These are phyloP conservation scores for Quercus variabilis DNA, from an alignment of 306 rosid species.

Conservation along the genomic window DNA sequence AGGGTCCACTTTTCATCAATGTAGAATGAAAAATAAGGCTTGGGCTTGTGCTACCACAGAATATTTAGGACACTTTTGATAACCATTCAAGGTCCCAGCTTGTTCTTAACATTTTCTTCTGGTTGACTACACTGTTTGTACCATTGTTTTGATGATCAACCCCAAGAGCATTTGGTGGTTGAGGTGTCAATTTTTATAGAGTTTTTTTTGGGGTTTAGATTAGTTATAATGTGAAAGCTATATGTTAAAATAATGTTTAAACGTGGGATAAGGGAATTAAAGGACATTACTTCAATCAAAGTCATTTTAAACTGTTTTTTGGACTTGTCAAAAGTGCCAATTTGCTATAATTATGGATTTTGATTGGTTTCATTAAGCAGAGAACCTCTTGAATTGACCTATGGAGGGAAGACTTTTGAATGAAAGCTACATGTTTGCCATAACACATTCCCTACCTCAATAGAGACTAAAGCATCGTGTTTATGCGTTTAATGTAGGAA, in stretches of 20 bases:
- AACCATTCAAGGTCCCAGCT: constrained; percentile 36
- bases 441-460: no score
- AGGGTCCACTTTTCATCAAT: constrained; percentile 26
- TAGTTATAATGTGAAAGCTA: neutral
- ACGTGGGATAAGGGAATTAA: neutral
- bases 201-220: neutral
- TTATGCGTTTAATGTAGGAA: no score
- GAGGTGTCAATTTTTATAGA: constrained; percentile 19
- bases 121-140: constrained; percentile 24
- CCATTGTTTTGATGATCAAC: constrained; percentile 16
- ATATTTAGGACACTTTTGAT: constrained; percentile 30
- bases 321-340: neutral
- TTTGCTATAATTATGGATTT: neutral
- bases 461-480: no score
- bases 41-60: constrained; percentile 19
- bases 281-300: neutral
- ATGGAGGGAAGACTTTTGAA: neutral
- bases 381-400: neutral
- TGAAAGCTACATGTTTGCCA: neutral
- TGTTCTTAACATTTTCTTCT: constrained; percentile 30
- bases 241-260: neutral
- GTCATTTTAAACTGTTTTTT: neutral
- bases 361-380: neutral
- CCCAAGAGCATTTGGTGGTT: constrained; percentile 26
- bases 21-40: neutral